Base-by-base conservation (phyloP, 2,329 filamentous ascomycete genomes). In the Cadophora sp. region DNA sequence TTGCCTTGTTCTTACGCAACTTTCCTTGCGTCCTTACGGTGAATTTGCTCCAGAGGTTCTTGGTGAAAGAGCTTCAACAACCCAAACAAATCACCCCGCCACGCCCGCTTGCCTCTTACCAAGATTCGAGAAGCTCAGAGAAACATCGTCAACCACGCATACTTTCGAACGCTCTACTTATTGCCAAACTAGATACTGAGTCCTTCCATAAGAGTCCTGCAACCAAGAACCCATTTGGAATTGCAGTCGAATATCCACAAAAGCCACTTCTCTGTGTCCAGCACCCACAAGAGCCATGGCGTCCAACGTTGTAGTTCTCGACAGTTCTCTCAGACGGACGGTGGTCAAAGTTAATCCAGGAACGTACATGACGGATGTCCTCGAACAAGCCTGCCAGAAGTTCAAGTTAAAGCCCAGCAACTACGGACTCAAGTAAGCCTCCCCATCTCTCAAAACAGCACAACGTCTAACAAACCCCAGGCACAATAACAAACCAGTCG, bases 341-440 rank as follows among this genome's bases (percentile, higher is more conserved):
- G 91, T 87, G 50, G 84, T 99, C 79, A 97, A 97, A 80, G 94
- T 96, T 65, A 91, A 85, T 0, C 93, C 94, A 0, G 85, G 86
- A 65, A 97, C 90, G 70, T 91, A 93, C 74, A 82, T 99, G 73
- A 91, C 91, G 66, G 94, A 97, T 76, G 87, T 99, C 1, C 84
- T 97, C 20, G 87, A 93, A 69, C 91, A 98, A 79, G 95, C 95
- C 55, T 98, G 95, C 78, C 84, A 84, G 73, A 97, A 95, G 81
- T 87, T 97, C 73, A 70, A 71, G 1, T 47, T 74, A 6, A 74
- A 74, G n/a, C 83, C 90, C 39, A 89, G 90, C 71, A 90, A 91
- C 70, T 96, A 92, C 80, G 86, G 90, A 24, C 81, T 99, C 66
- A 98, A 96, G 91, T 95, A 81, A 73, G 82, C 50, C 45, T 20